phyloP scores from a whole-genome alignment of 2,329 filamentous ascomycete species.

The Mariannaea sp. region DNA sequence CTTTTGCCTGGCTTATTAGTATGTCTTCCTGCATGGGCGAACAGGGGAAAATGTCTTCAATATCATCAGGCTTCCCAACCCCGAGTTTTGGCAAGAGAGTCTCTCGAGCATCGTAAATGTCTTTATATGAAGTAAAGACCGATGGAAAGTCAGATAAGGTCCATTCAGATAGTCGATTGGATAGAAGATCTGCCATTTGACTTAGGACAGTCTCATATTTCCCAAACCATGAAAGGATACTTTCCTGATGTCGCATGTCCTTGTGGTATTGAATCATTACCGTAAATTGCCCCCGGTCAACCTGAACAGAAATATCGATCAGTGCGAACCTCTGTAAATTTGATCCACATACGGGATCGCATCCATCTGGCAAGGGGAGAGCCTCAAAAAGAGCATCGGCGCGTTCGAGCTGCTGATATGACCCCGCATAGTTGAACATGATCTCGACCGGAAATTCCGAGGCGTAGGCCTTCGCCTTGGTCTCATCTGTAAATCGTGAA shows the following conservation, averaged over 20 bases:
- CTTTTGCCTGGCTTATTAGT: conserved; percentile 10
- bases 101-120: too few species aligned
- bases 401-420: conserved; percentile 14
- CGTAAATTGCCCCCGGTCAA: not conserved
- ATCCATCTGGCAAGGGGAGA: not conserved
- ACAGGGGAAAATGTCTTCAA: conserved; percentile 16
- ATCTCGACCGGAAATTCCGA: conserved; percentile 42
- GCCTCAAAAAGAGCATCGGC: conserved; percentile 2
- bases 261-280: not conserved
- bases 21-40: conserved; percentile 16
- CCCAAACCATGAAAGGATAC: not conserved
- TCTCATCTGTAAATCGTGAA: conserved; percentile 20
- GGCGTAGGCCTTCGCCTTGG: conserved; percentile 35
- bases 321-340: not conserved
- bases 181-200: not conserved
- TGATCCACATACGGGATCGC: not conserved
- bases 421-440: conserved; percentile 16
- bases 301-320: not conserved
- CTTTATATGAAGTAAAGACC: too few species aligned
- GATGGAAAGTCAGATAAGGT: not conserved
- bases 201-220: not conserved
- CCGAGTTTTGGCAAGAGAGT: too few species aligned
- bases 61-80: not conserved
- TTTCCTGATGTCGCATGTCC: not conserved
- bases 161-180: not conserved